A percentile compares a stretch with the other conserved stretches of the same genome.
These are phyloP conservation scores for Dendrobium officinale DNA, from an alignment of 106 monocot species.

Conservation along the genomic window DNA sequence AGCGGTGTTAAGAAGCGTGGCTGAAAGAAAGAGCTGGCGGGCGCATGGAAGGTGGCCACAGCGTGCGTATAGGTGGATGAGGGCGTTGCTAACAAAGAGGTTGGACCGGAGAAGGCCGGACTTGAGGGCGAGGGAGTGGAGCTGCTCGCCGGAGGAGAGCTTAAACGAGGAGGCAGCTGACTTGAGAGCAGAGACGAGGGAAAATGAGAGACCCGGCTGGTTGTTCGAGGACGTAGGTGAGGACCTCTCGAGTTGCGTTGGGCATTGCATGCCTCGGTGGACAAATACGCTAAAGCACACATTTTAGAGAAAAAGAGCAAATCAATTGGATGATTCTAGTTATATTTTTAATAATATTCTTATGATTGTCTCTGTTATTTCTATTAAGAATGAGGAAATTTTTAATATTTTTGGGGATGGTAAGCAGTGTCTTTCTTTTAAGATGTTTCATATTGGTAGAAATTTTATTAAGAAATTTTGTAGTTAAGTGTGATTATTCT, in stretches of 20 bases:
- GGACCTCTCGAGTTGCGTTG: not conserved
- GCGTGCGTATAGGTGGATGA: constrained; percentile 36
- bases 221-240: not conserved
- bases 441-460: no score
- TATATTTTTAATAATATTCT: no score
- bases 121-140: constrained; percentile 40
- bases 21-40: constrained; percentile 13
- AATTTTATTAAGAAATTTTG: no score
- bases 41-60: not conserved
- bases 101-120: constrained; percentile 27
- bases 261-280: not conserved
- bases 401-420: no score
- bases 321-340: no score
- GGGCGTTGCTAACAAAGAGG: constrained; percentile 37
- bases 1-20: constrained; percentile 24
- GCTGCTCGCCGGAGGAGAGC: constrained; percentile 21
- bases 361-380: no score
- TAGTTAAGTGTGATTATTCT: no score
- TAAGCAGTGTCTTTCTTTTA: no score
- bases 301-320: not conserved
- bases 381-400: no score
- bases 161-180: constrained; percentile 13
- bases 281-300: not conserved
- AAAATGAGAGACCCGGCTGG: constrained; percentile 3
- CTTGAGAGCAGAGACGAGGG: constrained; percentile 33